Percentiles rank a stretch among this genome's conserved stretches.
These are phyloP conservation scores for Xylariomycetidae sp. DNA, from an alignment of 2,329 filamentous ascomycete species.

Conservation along the genomic window DNA sequence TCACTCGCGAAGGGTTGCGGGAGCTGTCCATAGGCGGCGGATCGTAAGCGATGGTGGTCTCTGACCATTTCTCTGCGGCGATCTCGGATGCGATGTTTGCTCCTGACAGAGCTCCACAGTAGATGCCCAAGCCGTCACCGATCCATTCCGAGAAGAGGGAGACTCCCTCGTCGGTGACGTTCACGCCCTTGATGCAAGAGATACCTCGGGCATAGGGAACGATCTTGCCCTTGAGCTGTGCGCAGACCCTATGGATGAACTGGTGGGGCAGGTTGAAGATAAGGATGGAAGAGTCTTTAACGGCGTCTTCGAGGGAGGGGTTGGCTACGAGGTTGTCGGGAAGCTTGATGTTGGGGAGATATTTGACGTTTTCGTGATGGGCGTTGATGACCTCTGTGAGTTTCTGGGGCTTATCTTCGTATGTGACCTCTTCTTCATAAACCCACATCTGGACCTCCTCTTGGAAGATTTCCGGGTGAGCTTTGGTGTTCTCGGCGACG, in stretches of 20 bases:
- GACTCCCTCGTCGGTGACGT: slow-evolving; percentile 81
- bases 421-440: slow-evolving; percentile 81
- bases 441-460: slow-evolving; percentile 98
- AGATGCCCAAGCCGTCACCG: slow-evolving; percentile 84
- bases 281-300: slow-evolving; percentile 79
- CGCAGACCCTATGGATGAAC: slow-evolving; percentile 85
- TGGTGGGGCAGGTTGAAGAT: slow-evolving; percentile 97
- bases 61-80: slow-evolving; percentile 91
- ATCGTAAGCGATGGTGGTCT: slow-evolving; percentile 95
- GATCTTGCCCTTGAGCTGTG: slow-evolving; percentile 81
- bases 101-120: slow-evolving; percentile 91
- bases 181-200: slow-evolving; percentile 97
- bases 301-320: slow-evolving; percentile 73
- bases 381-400: slow-evolving; percentile 88
- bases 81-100: slow-evolving; percentile 97
- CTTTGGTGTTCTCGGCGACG: slow-evolving; percentile 83
- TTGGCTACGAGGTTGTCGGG: slow-evolving; percentile 82
- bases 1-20: slow-evolving; percentile 60
- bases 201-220: slow-evolving; percentile 89
- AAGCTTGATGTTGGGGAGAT: slow-evolving; percentile 82
- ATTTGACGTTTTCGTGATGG: slow-evolving; percentile 95
- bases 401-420: slow-evolving; percentile 69
- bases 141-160: slow-evolving; percentile 94
- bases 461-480: slow-evolving; percentile 77
- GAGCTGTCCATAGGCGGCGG: slow-evolving; percentile 81